Evolutionary conservation across 2,329 filamentous ascomycete genomes (phyloP).

Genomic region (Sporothrix dimorphospora): DNA sequence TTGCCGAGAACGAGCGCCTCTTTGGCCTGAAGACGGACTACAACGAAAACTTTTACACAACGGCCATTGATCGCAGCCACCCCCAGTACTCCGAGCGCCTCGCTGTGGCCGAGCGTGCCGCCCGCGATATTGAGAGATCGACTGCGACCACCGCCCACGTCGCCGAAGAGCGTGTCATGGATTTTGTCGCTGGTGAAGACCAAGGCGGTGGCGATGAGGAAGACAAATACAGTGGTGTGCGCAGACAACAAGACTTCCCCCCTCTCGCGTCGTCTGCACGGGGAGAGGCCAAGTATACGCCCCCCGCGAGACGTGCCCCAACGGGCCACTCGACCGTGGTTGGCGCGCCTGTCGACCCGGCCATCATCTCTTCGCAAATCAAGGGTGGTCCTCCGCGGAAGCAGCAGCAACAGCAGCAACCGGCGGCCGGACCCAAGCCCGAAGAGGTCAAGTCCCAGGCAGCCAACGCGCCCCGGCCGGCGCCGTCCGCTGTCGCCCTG

Average conservation of each 20-base stretch:
- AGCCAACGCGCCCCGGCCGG: slow-evolving; percentile 33
- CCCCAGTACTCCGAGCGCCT: slow-evolving; percentile 79
- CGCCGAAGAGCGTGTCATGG: slow-evolving; percentile 82
- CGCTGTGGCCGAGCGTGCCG: slow-evolving; percentile 79
- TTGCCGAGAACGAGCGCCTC: slow-evolving; percentile 82
- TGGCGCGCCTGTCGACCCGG: slow-evolving; percentile 80
- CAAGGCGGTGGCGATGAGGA: slow-evolving; percentile 78
- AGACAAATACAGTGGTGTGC: slow-evolving; percentile 92
- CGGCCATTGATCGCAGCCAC: slow-evolving; percentile 79
- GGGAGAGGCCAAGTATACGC: slow-evolving; percentile 77
- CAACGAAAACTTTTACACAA: slow-evolving; percentile 94
- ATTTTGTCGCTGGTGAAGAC: slow-evolving; percentile 64
- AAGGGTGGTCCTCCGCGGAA: slow-evolving; percentile 47
- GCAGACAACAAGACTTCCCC: slow-evolving; percentile 71
- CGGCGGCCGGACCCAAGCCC: slow-evolving; percentile 44
- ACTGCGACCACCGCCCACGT: slow-evolving; percentile 77
- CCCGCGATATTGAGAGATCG: slow-evolving; percentile 84
- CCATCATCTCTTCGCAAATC: slow-evolving; percentile 87
- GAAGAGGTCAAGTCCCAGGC: slow-evolving; percentile 42
- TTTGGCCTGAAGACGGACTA: slow-evolving; percentile 91
- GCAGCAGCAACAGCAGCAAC: slow-evolving; percentile 36
- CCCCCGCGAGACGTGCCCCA: slow-evolving; percentile 82
- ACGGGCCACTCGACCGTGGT: slow-evolving; percentile 72
- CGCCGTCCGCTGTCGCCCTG: slow-evolving; percentile 37
- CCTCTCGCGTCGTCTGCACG: slow-evolving; percentile 56